These are phyloP conservation scores for Tieghemostelium lacteum DNA, from an alignment of 78 protist species.

Conservation along the genomic window DNA sequence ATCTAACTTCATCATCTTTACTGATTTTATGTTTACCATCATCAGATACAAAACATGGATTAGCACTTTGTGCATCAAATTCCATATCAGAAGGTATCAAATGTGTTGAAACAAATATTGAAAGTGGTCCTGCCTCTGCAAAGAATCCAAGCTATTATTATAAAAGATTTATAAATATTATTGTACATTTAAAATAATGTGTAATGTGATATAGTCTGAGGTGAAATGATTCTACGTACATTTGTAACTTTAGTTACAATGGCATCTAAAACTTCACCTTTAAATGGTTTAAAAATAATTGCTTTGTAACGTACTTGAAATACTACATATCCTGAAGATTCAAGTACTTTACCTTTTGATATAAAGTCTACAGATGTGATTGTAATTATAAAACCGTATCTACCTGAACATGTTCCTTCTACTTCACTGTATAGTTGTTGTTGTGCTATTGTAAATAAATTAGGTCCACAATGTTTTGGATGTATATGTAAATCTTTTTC, in stretches of 20 bases:
- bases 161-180: too few relatives aligned
- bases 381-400: slow-evolving; percentile 88
- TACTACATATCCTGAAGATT: slow-evolving; percentile 79
- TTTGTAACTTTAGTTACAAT: slow-evolving; percentile 85
- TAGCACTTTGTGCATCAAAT: slow-evolving; percentile 69
- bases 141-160: slow-evolving; percentile 64
- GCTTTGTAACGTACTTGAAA: slow-evolving; percentile 83
- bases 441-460: slow-evolving; percentile 31
- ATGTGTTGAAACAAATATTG: slow-evolving; percentile 71
- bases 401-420: slow-evolving; percentile 88
- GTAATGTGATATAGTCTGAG: not conserved
- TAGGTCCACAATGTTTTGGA: slow-evolving; percentile 88
- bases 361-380: slow-evolving; percentile 74
- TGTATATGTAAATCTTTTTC: slow-evolving; percentile 79
- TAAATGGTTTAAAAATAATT: slow-evolving; percentile 88
- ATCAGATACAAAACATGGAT: slow-evolving; percentile 71
- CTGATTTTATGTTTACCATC: slow-evolving; percentile 59
- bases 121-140: slow-evolving; percentile 80
- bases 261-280: slow-evolving; percentile 89
- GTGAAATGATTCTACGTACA: slow-evolving; percentile 18
- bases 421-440: slow-evolving; percentile 78
- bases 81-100: slow-evolving; percentile 74
- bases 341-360: slow-evolving; percentile 80
- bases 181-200: too few relatives aligned
- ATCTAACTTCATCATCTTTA: slow-evolving; percentile 78